phyloP scores from a whole-genome alignment of 768 basidiomycete genomes.

The Tulasnella sp. region DNA sequence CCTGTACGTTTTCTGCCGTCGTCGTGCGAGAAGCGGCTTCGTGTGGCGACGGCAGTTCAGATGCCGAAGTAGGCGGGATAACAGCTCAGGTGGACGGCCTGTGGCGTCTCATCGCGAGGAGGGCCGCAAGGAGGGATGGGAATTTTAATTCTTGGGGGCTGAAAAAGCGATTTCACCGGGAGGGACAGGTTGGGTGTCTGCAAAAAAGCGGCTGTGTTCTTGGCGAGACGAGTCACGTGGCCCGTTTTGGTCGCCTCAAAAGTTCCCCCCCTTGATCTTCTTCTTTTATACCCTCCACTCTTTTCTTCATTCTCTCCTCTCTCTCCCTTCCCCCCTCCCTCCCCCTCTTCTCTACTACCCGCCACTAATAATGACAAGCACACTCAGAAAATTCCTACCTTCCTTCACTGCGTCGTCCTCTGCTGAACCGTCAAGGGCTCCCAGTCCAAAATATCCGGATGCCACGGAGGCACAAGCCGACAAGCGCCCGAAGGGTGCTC shows the following conservation, averaged over 20 bases:
- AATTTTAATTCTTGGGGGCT: background rate
- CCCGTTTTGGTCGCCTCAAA: background rate
- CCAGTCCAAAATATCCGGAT: background rate
- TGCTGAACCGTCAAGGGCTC: background rate
- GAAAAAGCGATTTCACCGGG: background rate
- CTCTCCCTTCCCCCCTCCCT: background rate
- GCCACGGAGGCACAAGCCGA: background rate
- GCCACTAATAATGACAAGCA: background rate
- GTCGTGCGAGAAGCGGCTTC: too few relatives aligned
- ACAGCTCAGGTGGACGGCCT: background rate
- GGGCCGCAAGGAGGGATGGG: background rate
- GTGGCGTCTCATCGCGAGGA: background rate
- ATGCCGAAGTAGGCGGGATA: too few relatives aligned
- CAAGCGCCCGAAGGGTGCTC: constrained; percentile 1
- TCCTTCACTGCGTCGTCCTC: background rate
- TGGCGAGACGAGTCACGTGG: background rate
- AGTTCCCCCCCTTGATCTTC: background rate
- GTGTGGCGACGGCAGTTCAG: too few relatives aligned
- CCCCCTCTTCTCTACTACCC: background rate
- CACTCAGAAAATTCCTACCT: background rate
- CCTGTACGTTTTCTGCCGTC: background rate
- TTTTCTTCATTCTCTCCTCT: background rate
- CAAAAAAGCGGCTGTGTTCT: background rate
- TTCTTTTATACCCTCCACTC: background rate
- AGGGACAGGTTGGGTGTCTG: background rate